A percentile compares a stretch with the other conserved stretches of the same genome.
Evolutionary conservation across 148 eudicot genomes (phyloP).

Genomic region (Rhododendron kiyosumense): DNA sequence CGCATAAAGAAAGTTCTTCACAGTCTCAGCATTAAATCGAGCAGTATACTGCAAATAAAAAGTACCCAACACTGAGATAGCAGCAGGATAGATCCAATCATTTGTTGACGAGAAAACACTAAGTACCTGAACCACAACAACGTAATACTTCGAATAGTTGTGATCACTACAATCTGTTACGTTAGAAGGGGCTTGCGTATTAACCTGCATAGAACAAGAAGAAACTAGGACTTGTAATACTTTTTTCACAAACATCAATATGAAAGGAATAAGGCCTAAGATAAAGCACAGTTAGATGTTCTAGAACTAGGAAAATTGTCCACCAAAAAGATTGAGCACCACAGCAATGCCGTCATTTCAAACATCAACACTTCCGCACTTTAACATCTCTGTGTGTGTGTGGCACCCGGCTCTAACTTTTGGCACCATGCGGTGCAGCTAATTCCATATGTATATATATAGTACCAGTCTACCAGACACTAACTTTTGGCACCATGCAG

Average conservation of each 20-base stretch:
- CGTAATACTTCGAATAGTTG: constrained; percentile 83
- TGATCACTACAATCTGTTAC: constrained; percentile 75
- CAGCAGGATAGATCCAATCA: neutral
- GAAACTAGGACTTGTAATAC: neutral
- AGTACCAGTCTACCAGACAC: no score
- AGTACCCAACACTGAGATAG: neutral
- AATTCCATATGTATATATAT: no score
- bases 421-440: neutral
- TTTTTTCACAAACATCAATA: neutral
- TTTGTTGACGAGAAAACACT: neutral
- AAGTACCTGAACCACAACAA: constrained; percentile 90
- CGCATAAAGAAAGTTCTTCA: constrained; percentile 74
- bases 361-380: neutral
- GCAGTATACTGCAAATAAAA: constrained; percentile 73
- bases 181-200: constrained; percentile 83
- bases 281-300: neutral
- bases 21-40: constrained; percentile 86
- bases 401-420: neutral
- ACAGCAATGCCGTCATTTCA: neutral
- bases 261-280: neutral
- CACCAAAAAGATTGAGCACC: neutral
- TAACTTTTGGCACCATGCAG: no score
- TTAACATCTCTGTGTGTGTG: neutral
- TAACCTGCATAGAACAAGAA: constrained; percentile 46
- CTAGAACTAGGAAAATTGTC: neutral